These are phyloP conservation scores for Colletotrichum shisoi DNA, from an alignment of 2,329 filamentous ascomycete genomes.

Conservation along the genomic window DNA sequence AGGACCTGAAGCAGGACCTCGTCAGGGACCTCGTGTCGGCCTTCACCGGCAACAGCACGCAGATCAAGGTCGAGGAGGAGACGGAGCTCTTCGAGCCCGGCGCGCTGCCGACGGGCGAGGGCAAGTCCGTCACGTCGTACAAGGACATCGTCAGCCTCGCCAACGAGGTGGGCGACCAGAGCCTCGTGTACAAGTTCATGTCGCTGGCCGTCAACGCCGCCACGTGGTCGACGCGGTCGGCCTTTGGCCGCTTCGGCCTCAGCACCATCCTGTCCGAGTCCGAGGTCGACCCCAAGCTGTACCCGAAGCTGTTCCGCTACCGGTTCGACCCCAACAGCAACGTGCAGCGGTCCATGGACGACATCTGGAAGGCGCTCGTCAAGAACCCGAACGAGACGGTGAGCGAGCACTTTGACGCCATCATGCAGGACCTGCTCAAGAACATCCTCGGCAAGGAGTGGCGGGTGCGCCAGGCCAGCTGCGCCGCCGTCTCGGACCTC, in stretches of 20 bases:
- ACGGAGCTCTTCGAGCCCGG: constrained; percentile 95
- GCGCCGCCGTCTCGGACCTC: constrained; percentile 86
- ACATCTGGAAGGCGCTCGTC: constrained; percentile 96
- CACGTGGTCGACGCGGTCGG: constrained; percentile 96
- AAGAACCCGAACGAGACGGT: constrained; percentile 82
- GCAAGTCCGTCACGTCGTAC: constrained; percentile 90
- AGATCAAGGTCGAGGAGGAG: constrained; percentile 84
- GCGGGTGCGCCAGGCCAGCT: constrained; percentile 91
- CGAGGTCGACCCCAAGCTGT: constrained; percentile 87
- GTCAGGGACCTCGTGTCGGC: constrained; percentile 87
- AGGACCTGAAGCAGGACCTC: constrained; percentile 78
- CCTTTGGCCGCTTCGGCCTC: constrained; percentile 91
- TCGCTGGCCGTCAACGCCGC: constrained; percentile 93
- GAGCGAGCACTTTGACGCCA: constrained; percentile 83
- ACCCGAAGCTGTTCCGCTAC: constrained; percentile 93
- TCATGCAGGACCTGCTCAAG: constrained; percentile 85
- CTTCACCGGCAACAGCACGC: constrained; percentile 79
- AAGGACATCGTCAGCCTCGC: constrained; percentile 96
- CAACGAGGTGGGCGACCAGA: constrained; percentile 95
- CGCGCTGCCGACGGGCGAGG: constrained; percentile 86
- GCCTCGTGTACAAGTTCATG: constrained; percentile 98
- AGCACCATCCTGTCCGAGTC: constrained; percentile 92
- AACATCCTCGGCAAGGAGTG: constrained; percentile 91
- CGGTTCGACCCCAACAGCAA: constrained; percentile 94
- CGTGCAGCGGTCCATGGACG: constrained; percentile 93